Evolutionary conservation across 2,329 filamentous ascomycete species (phyloP).

Genomic region (Fusarium pilosicola): DNA sequence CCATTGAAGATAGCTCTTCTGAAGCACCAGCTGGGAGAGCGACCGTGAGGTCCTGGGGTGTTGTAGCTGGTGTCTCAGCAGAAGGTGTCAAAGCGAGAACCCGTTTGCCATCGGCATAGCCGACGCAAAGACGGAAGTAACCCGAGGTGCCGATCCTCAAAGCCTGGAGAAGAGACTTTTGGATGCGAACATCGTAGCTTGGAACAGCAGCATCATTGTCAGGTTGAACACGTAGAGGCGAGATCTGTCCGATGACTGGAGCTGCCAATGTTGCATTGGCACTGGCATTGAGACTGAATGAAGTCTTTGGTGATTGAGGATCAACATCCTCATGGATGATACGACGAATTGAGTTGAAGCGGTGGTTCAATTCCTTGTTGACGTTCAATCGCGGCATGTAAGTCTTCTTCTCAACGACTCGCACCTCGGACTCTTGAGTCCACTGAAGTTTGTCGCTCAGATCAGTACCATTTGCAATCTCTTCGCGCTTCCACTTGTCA

Average conservation of each 20-base stretch:
- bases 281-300: not conserved
- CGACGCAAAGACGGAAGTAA: constrained; percentile 1
- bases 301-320: not conserved
- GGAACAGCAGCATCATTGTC: not conserved
- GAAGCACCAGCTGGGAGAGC: not conserved
- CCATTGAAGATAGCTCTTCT: not conserved
- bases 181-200: not conserved
- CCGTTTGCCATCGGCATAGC: not conserved
- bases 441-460: not conserved
- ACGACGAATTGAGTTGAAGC: not conserved
- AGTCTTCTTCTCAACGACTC: not conserved
- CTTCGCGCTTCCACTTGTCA: constrained; percentile 3
- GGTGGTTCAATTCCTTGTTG: not conserved
- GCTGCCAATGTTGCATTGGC: not conserved
- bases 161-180: not conserved
- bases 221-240: not conserved
- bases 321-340: not conserved
- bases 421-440: constrained; percentile 2
- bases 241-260: not conserved
- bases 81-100: not conserved
- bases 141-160: not conserved
- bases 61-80: not conserved
- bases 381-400: constrained; percentile 1
- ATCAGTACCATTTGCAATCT: not conserved
- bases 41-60: not conserved